A percentile compares a stretch with the other conserved stretches of the same genome.
These are phyloP conservation scores for Oryza punctata DNA, from an alignment of 176 grass and related monocot species.

Conservation along the genomic window DNA sequence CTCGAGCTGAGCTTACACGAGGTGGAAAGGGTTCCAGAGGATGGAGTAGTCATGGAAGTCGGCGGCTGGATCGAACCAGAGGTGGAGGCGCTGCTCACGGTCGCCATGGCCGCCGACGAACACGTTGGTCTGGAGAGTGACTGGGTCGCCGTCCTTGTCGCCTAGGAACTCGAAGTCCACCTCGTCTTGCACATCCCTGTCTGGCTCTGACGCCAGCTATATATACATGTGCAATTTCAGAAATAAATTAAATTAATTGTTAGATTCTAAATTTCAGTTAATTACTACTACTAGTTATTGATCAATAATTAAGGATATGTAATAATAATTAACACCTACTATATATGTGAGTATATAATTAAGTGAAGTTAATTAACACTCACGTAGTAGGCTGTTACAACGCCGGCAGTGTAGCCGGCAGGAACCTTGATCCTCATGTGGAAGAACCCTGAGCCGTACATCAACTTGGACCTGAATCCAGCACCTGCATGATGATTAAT, in stretches of 20 bases:
- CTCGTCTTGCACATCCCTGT: slow-evolving; percentile 44
- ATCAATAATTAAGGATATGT: background rate
- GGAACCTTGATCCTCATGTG: slow-evolving; percentile 71
- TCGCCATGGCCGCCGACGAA: slow-evolving; percentile 53
- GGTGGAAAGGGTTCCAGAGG: slow-evolving; percentile 83
- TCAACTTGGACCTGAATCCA: slow-evolving; percentile 58
- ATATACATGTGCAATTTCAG: background rate
- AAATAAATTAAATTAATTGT: no score
- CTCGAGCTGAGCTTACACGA: slow-evolving; percentile 41
- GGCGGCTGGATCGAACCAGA: slow-evolving; percentile 79
- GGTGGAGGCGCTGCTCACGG: slow-evolving; percentile 53
- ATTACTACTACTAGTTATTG: background rate
- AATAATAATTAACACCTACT: no score
- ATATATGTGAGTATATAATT: no score
- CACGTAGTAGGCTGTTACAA: slow-evolving; percentile 70
- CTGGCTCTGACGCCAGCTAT: slow-evolving; percentile 44
- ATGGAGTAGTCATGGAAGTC: slow-evolving; percentile 78
- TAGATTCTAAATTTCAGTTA: no score
- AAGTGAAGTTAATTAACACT: background rate
- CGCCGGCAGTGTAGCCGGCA: slow-evolving; percentile 55
- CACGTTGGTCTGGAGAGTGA: slow-evolving; percentile 79
- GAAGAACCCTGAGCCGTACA: slow-evolving; percentile 66
- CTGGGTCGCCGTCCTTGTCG: slow-evolving; percentile 47
- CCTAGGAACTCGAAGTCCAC: slow-evolving; percentile 81
- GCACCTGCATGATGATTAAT: slow-evolving; percentile 45